Evolutionary conservation across 257 asterid genomes (phyloP).

Genomic region (Knoxia roxburghii): DNA sequence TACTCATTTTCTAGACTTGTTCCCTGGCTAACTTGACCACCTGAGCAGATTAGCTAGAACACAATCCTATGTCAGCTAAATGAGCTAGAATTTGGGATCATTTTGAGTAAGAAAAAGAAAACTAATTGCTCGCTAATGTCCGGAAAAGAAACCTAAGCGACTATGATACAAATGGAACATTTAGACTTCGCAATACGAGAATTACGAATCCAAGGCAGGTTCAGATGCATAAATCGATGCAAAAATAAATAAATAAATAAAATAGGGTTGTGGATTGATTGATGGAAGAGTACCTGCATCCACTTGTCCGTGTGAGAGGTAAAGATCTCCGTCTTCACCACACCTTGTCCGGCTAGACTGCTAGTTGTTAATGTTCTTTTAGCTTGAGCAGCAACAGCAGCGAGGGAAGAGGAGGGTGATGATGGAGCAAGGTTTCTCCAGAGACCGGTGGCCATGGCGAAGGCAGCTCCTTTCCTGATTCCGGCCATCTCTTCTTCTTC

Average conservation of each 20-base stretch:
- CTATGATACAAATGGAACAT: too few relatives aligned
- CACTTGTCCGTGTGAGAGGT: constrained; percentile 76
- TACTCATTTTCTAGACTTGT: too few relatives aligned
- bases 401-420: background rate
- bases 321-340: constrained; percentile 36
- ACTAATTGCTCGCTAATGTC: too few relatives aligned
- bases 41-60: too few relatives aligned
- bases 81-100: background rate
- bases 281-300: constrained; percentile 59
- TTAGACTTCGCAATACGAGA: background rate
- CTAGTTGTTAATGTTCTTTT: background rate
- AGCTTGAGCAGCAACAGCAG: background rate
- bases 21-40: too few relatives aligned
- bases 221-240: background rate
- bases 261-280: background rate
- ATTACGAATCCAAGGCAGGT: background rate
- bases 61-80: background rate
- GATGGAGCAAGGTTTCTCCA: background rate
- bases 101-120: too few relatives aligned
- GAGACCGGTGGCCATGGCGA: background rate
- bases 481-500: background rate
- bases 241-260: background rate
- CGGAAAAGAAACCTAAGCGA: too few relatives aligned
- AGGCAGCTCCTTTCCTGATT: background rate
- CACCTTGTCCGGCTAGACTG: background rate